Percentiles rank a stretch among this genome's conserved stretches.
phyloP scores from a whole-genome alignment of 2,329 filamentous ascomycete genomes.

The Tolypocladium paradoxum region DNA sequence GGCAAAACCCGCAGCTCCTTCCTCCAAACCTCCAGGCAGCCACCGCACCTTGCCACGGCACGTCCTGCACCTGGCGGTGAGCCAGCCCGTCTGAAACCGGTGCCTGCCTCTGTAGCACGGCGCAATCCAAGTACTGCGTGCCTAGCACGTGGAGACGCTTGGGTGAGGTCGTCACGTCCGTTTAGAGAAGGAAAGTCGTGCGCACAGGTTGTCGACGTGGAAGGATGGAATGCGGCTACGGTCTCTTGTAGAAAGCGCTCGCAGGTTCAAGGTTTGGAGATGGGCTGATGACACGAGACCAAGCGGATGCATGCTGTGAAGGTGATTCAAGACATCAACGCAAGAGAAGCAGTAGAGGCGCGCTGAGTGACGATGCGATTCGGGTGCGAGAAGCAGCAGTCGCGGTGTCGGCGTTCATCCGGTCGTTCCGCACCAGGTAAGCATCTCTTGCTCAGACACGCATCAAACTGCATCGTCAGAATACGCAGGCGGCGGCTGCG shows the following conservation, averaged over 20 bases:
- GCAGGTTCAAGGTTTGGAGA: background rate
- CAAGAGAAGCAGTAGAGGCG: background rate
- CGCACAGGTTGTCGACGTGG: background rate
- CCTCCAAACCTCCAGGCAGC: background rate
- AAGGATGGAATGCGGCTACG: background rate
- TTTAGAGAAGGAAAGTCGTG: background rate
- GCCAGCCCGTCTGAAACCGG: background rate
- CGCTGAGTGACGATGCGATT: background rate
- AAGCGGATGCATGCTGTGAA: background rate
- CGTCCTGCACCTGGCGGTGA: background rate
- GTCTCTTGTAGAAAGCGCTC: background rate
- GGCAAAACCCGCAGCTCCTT: background rate
- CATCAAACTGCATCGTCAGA: conserved; percentile 11
- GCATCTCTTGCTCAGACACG: no score
- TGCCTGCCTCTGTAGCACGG: background rate
- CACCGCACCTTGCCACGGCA: background rate
- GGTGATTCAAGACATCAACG: no score
- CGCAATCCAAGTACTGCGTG: background rate
- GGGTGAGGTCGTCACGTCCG: background rate
- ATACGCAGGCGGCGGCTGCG: conserved; percentile 16
- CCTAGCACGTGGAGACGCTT: background rate
- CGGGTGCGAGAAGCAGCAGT: background rate
- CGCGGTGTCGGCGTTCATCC: background rate
- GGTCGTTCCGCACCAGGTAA: background rate
- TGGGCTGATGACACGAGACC: background rate